Evolutionary conservation across 192 early-diverging fungal species (phyloP).

Genomic region (Phycomyces nitens): DNA sequence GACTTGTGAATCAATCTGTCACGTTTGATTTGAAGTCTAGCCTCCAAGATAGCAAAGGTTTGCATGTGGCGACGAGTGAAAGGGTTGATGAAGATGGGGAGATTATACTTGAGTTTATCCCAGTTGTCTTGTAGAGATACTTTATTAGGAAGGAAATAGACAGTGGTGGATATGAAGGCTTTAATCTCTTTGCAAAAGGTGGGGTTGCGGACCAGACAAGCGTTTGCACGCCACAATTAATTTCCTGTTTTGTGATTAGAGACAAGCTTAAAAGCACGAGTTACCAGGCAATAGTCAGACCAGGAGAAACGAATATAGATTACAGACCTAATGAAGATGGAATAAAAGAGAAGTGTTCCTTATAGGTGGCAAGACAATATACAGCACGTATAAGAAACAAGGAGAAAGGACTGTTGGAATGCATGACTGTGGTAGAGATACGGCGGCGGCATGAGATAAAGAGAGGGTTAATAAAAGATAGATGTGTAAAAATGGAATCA

Average conservation of each 20-base stretch:
- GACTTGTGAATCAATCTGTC: background rate
- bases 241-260: background rate
- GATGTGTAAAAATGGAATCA: too few relatives aligned
- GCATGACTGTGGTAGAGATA: too few relatives aligned
- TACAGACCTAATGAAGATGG: too few relatives aligned
- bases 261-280: background rate
- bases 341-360: too few relatives aligned
- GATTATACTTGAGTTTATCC: background rate
- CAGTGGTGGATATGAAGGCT: background rate
- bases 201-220: background rate
- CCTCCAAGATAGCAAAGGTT: too few relatives aligned
- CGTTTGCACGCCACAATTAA: slow-evolving; percentile 13
- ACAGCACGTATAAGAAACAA: too few relatives aligned
- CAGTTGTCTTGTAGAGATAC: background rate
- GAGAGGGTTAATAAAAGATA: too few relatives aligned
- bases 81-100: background rate
- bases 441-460: too few relatives aligned
- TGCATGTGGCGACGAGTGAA: too few relatives aligned
- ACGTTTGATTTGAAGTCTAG: background rate
- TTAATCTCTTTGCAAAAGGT: background rate
- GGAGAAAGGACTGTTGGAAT: too few relatives aligned
- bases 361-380: too few relatives aligned
- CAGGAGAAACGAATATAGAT: background rate
- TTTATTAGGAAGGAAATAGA: background rate
- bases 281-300: slow-evolving; percentile 6